Conservation (phyloP, 208 protist genomes). For the Leishmania gerbilli region DNA sequence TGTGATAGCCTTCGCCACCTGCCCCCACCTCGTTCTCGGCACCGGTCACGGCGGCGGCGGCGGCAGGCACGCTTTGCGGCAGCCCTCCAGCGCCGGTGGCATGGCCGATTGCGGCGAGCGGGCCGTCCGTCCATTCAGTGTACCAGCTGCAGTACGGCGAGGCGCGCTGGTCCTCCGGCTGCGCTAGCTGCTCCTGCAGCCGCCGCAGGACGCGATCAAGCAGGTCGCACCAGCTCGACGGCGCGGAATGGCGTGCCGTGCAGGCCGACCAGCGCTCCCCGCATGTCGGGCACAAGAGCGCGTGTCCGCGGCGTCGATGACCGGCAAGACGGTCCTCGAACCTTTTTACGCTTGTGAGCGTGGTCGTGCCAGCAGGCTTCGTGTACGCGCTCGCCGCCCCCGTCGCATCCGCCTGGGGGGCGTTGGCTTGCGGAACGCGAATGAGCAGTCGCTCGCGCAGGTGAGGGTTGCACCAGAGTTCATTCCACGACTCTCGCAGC, state of each 20-base stretch:
- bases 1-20: conserved; percentile 11
- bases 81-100: neutral
- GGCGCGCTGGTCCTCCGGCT: neutral
- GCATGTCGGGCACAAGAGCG: conserved; percentile 69
- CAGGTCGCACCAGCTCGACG: conserved; percentile 58
- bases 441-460: conserved; percentile 34
- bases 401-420: neutral
- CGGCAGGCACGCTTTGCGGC: neutral
- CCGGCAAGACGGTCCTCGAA: conserved; percentile 12
- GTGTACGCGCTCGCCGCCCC: conserved; percentile 7
- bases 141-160: conserved; percentile 73
- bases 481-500: conserved; percentile 78
- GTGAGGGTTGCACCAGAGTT: conserved; percentile 49
- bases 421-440: conserved; percentile 3
- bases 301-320: conserved; percentile 6
- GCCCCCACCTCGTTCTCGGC: neutral
- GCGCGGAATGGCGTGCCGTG: conserved; percentile 43
- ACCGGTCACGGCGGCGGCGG: neutral
- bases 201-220: conserved; percentile 58
- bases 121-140: conserved; percentile 39
- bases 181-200: conserved; percentile 11
- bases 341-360: conserved; percentile 14
- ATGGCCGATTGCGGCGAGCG: neutral
- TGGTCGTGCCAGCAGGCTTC: conserved; percentile 14
- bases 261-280: conserved; percentile 62